Conservation (phyloP, 257 asterid species). For the Fraxinus cuspidata region DNA sequence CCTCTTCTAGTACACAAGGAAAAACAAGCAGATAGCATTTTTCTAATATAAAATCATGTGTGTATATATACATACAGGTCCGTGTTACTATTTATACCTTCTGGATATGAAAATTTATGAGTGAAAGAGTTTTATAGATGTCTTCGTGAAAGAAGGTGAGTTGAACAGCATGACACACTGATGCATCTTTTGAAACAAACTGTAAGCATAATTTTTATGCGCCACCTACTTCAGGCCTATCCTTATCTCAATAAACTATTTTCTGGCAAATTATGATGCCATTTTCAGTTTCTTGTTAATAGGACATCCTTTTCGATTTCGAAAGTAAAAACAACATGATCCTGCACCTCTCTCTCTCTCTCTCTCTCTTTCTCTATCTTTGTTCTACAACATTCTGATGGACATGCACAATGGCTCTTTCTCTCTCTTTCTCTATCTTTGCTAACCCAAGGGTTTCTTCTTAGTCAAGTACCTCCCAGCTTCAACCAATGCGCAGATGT, state of each 20-base stretch:
- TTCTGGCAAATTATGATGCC: background rate
- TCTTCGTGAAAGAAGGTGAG: background rate
- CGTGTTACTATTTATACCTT: background rate
- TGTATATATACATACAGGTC: background rate
- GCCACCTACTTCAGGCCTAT: background rate
- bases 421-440: no score
- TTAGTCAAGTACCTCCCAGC: background rate
- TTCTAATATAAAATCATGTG: background rate
- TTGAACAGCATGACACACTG: background rate
- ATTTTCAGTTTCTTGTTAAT: background rate
- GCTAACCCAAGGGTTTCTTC: background rate
- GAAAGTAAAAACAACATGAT: background rate
- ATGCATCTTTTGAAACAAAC: background rate
- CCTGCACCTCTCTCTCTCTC: background rate
- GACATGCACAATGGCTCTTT: no score
- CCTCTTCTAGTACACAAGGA: background rate
- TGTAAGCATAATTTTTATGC: background rate
- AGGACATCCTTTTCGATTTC: background rate
- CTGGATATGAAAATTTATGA: background rate
- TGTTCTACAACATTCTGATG: no score
- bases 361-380: no score
- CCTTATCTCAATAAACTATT: background rate
- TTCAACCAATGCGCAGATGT: background rate
- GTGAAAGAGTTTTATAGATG: background rate
- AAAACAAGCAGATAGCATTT: background rate